Evolutionary conservation across 169 alveolate genomes (phyloP).

Genomic region (Plasmodium adleri): DNA sequence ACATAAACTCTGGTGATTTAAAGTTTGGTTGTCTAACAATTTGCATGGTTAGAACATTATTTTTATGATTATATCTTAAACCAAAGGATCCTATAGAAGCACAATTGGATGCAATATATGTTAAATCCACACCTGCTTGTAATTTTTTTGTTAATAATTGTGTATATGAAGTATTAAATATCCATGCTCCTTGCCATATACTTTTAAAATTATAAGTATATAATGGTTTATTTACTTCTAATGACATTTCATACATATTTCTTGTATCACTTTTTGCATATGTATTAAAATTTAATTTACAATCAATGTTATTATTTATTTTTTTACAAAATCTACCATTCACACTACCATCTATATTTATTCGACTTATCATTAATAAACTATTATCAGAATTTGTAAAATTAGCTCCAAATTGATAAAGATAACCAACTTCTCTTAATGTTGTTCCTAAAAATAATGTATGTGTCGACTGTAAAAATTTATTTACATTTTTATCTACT

Average conservation of each 20-base stretch:
- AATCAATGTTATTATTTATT: conserved; percentile 80
- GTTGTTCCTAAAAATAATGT: conserved; percentile 90
- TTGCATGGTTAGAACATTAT: conserved; percentile 84
- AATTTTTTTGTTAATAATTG: conserved; percentile 88
- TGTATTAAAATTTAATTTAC: conserved; percentile 88
- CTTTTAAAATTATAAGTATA: conserved; percentile 89
- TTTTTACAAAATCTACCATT: conserved; percentile 85
- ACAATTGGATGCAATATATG: conserved; percentile 91
- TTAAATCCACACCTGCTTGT: conserved; percentile 92
- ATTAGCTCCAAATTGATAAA: conserved; percentile 92
- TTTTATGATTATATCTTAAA: conserved; percentile 87
- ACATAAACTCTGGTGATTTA: conserved; percentile 84
- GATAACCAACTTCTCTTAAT: conserved; percentile 86
- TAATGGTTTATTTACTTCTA: conserved; percentile 87
- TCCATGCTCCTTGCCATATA: conserved; percentile 93
- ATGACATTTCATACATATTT: conserved; percentile 89
- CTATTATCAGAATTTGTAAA: conserved; percentile 88
- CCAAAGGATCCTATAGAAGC: conserved; percentile 92
- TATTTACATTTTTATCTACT: conserved; percentile 88
- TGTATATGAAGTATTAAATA: conserved; percentile 89
- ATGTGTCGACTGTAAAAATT: conserved; percentile 89
- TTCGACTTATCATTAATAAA: conserved; percentile 86
- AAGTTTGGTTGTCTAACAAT: conserved; percentile 90
- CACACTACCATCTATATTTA: conserved; percentile 89
- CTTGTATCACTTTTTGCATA: conserved; percentile 86